Percentiles rank a stretch among this genome's conserved stretches.
These are phyloP conservation scores for Pterocarpus macrocarpus DNA, from an alignment of 306 rosid species.

Conservation along the genomic window DNA sequence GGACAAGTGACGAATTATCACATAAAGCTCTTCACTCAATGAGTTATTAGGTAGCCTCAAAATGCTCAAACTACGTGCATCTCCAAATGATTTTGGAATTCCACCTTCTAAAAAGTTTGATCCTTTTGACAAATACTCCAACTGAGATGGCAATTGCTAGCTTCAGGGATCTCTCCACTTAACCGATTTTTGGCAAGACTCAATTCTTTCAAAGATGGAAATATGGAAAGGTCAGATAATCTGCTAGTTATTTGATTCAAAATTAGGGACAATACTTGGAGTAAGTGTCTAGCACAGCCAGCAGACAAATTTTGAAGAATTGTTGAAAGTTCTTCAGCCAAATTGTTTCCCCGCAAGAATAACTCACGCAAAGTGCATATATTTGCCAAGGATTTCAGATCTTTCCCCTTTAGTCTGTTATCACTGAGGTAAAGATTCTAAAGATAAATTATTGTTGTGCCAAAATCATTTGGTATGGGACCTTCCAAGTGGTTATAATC, in stretches of 20 bases:
- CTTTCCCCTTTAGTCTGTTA: neutral
- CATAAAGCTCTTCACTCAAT: neutral
- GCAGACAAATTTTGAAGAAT: constrained; percentile 28
- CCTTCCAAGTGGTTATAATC: neutral
- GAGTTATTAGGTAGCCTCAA: neutral
- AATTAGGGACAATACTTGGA: neutral
- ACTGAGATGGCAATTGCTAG: neutral
- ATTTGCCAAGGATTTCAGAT: neutral
- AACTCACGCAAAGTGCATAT: constrained; percentile 26
- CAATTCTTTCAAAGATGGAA: neutral
- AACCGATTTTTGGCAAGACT: neutral
- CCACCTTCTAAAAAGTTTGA: constrained; percentile 37
- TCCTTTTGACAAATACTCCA: neutral
- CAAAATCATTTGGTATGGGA: neutral
- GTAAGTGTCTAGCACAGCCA: constrained; percentile 38
- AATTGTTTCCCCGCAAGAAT: accelerated
- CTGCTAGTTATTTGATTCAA: constrained; percentile 13
- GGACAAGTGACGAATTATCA: constrained; percentile 23
- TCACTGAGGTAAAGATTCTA: neutral
- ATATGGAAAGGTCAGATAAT: constrained; percentile 10
- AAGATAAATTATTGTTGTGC: neutral
- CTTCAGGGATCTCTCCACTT: constrained; percentile 25
- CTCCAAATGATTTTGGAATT: neutral
- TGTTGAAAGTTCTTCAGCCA: neutral
- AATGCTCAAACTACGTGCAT: neutral